Conservation (phyloP, 1,139 yeast genomes). For the Zygosaccharomyces pseudobailii region DNA sequence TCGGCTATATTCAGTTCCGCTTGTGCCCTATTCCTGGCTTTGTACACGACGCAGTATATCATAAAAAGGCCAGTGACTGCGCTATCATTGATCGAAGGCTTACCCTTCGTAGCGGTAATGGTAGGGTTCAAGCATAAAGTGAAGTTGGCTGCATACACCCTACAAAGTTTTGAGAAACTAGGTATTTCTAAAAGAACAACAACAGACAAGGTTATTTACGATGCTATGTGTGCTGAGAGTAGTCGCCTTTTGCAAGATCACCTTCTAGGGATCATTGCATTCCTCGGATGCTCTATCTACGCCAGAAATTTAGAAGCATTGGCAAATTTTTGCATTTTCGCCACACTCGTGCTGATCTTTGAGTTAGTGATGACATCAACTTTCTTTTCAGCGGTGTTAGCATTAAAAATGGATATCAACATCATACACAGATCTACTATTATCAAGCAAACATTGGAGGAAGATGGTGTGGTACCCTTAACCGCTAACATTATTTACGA, state of each 20-base stretch:
- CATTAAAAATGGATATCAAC: conserved; percentile 85
- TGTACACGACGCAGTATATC: conserved; percentile 52
- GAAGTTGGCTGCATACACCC: conserved; percentile 54
- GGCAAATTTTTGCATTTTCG: conserved; percentile 75
- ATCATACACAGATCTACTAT: conserved; percentile 82
- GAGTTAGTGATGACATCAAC: conserved; percentile 77
- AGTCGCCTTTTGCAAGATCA: conserved; percentile 76
- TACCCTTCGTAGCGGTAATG: conserved; percentile 89
- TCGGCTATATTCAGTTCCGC: conserved; percentile 77
- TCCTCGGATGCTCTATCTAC: conserved; percentile 61
- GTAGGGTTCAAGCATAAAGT: conserved; percentile 91
- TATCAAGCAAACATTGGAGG: conserved; percentile 80
- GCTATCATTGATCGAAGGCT: conserved; percentile 79
- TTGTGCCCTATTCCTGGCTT: conserved; percentile 82
- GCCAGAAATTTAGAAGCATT: conserved; percentile 73
- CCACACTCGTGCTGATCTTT: conserved; percentile 65
- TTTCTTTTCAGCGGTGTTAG: conserved; percentile 78
- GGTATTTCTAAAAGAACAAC: conserved; percentile 33
- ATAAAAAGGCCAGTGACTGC: conserved; percentile 60
- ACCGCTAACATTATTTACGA: conserved; percentile 71
- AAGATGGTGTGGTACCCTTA: conserved; percentile 78
- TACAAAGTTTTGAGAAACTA: conserved; percentile 32
- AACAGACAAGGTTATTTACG: conserved; percentile 39
- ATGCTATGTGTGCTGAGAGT: conserved; percentile 65
- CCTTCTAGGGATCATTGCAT: conserved; percentile 66